Base-by-base conservation (phyloP, 2,329 filamentous ascomycete species). In the Cladosporium sp. region DNA sequence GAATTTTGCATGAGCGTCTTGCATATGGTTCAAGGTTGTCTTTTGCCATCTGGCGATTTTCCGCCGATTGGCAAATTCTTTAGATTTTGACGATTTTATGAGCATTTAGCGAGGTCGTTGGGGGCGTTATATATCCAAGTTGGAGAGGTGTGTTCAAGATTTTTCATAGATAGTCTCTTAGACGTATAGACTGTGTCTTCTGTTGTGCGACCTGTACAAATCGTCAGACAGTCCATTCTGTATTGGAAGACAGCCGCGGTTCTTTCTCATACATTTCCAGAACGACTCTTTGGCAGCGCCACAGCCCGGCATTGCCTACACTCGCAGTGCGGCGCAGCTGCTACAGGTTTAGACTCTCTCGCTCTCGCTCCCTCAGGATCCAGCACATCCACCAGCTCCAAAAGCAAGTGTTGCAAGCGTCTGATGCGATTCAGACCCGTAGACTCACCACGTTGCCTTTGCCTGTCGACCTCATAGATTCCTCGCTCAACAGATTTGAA, bases 1-100 rank as follows among this genome's bases (percentile, higher is more conserved):
- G 56, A 62, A 60, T 15, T 25, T 66, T 38, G 64, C 40, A 1
- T 50, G 30, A 50, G 20, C 1, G 14, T 3, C 2, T 17, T 11
- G 42, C 7, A 34, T 11, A 34, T 3, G 8, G 5, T 12, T 34
- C 8, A 34, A 34, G 30, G 11, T 5, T 9, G 30, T 5, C 30
- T 12, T 34, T 9, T 12, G 7, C 30, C 30, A 34, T 34, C 30
- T 34, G 8, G 30, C 11, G 30, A 11, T 34, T 34, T 34, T 34
- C 9, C 30, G 30, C 30, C 30, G 7, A 34, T 12, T 12, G 30
- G 30, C 30, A 34, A 5, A 20, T 19, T 28, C 14, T 14, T 15
- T 7, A 12, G 11, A 19, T 19, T 25, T 51, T 39, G 9, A 6
- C 4, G 19, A 17, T n/a, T 39, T 51, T 12, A 8, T 14, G 17